A percentile compares a stretch with the other conserved stretches of the same genome.
Evolutionary conservation across 257 asterid species (phyloP).

Genomic region (Anisodus acutangulus): DNA sequence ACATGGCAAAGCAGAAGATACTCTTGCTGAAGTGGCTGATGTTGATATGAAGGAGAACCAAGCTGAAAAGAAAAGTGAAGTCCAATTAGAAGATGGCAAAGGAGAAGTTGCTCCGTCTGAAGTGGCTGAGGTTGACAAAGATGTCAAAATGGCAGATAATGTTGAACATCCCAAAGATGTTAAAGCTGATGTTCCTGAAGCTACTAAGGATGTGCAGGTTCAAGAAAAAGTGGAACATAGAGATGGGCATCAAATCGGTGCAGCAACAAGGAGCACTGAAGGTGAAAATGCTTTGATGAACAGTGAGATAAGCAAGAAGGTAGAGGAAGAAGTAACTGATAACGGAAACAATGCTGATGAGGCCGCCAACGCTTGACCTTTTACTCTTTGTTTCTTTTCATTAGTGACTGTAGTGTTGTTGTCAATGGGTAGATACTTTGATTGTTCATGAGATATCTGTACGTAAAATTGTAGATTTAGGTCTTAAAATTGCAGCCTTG

Average conservation of each 20-base stretch:
- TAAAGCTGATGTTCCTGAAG: constrained; percentile 31
- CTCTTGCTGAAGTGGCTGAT: constrained; percentile 28
- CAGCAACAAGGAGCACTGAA: not conserved
- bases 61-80: not conserved
- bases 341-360: constrained; percentile 37
- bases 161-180: not conserved
- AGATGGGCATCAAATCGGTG: not conserved
- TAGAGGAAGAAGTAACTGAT: constrained; percentile 39
- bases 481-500: constrained; percentile 27
- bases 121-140: constrained; percentile 31
- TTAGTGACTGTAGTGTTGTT: constrained; percentile 33
- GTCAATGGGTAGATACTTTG: constrained; percentile 34
- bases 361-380: constrained; percentile 31
- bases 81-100: not conserved
- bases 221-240: constrained; percentile 28
- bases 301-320: not conserved
- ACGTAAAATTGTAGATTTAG: constrained; percentile 41
- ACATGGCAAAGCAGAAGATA: not conserved
- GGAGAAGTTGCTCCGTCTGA: too few species aligned
- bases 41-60: not conserved
- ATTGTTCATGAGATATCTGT: constrained; percentile 41
- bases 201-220: constrained; percentile 21
- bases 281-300: constrained; percentile 20
- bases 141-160: constrained; percentile 29
- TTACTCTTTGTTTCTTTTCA: constrained; percentile 24